These are phyloP conservation scores for Bimuria novae-zelandiae DNA, from an alignment of 2,329 filamentous ascomycete species.

Conservation along the genomic window DNA sequence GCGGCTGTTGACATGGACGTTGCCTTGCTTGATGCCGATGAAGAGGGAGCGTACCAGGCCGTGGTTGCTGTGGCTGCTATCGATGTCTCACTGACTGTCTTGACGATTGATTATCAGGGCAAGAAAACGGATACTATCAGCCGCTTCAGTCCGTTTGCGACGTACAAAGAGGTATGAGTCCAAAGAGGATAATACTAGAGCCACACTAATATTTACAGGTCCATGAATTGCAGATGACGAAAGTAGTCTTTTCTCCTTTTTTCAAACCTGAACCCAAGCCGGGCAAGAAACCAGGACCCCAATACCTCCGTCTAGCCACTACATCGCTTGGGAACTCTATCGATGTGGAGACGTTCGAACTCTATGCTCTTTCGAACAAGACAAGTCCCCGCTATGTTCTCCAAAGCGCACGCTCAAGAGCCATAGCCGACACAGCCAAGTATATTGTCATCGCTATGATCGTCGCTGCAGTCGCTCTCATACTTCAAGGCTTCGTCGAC, in stretches of 20 bases:
- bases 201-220: slow-evolving; percentile 24
- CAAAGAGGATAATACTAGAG: not conserved
- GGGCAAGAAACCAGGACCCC: slow-evolving; percentile 47
- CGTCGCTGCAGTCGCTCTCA: slow-evolving; percentile 64
- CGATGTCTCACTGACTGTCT: slow-evolving; percentile 77
- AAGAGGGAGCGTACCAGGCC: slow-evolving; percentile 72
- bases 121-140: slow-evolving; percentile 51
- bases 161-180: slow-evolving; percentile 56
- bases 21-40: slow-evolving; percentile 64
- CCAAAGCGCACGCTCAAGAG: slow-evolving; percentile 57
- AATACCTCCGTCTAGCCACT: slow-evolving; percentile 77
- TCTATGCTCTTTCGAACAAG: slow-evolving; percentile 58
- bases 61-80: slow-evolving; percentile 79
- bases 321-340: slow-evolving; percentile 80
- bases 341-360: slow-evolving; percentile 77
- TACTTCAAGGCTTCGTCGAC: slow-evolving; percentile 65
- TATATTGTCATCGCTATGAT: slow-evolving; percentile 63
- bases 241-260: slow-evolving; percentile 53
- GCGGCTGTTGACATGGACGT: slow-evolving; percentile 80
- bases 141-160: slow-evolving; percentile 56
- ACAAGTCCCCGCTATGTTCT: slow-evolving; percentile 69
- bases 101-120: slow-evolving; percentile 73
- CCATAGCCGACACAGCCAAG: slow-evolving; percentile 58
- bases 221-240: slow-evolving; percentile 63
- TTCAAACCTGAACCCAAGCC: slow-evolving; percentile 40